phyloP scores from a whole-genome alignment of 2,329 filamentous ascomycete genomes.

The Sarocladium brachiariae region DNA sequence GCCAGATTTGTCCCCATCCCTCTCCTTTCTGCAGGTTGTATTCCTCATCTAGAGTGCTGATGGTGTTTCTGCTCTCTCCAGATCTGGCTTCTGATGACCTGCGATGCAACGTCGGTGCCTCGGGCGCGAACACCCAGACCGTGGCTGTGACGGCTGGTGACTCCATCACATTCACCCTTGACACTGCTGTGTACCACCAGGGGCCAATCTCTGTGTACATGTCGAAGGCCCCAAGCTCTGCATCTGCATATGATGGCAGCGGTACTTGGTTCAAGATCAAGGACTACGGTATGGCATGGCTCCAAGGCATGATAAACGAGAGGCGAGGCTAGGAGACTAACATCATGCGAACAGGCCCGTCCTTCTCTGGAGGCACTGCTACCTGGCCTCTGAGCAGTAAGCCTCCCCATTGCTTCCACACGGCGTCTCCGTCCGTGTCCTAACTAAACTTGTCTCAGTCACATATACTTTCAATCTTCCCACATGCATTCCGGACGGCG shows the following conservation, averaged over 20 bases:
- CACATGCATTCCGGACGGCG: conserved; percentile 30
- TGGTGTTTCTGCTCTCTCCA: no score
- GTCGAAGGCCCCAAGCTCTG: conserved; percentile 35
- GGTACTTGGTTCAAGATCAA: conserved; percentile 34
- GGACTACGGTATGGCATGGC: conserved; percentile 10
- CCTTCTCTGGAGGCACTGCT: conserved; percentile 19
- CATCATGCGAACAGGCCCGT: conserved; percentile 19
- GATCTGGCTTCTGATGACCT: conserved; percentile 21
- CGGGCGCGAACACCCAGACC: conserved; percentile 31
- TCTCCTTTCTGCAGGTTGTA: no score
- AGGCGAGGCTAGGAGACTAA: no score
- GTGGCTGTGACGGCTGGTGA: conserved; percentile 37
- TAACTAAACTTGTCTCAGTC: conserved; percentile 13
- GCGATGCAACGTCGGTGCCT: conserved; percentile 33
- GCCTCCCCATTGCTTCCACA: background rate
- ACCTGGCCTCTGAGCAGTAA: conserved; percentile 19
- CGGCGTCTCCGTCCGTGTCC: background rate
- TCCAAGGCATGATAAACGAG: no score
- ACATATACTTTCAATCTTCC: conserved; percentile 35
- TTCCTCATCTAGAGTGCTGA: no score
- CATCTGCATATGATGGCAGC: conserved; percentile 37
- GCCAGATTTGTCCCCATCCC: no score
- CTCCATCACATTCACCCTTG: conserved; percentile 42
- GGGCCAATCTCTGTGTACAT: conserved; percentile 36
- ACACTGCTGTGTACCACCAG: conserved; percentile 37